phyloP scores from a whole-genome alignment of 1,139 yeast genomes.

The Pichia sp. region DNA sequence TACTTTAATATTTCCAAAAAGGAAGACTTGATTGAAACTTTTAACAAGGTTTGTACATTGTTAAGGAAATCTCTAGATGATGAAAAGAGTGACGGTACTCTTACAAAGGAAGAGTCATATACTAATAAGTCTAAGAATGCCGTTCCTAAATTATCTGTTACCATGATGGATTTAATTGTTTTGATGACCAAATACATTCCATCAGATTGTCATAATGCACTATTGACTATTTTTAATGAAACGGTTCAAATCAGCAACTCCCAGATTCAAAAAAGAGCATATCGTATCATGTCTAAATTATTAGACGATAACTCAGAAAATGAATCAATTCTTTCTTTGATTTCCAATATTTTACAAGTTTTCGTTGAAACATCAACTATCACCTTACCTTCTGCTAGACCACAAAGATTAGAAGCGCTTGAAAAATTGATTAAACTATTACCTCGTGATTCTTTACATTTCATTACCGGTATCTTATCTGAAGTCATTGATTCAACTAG shows the following conservation, averaged over 20 bases:
- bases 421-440: constrained; percentile 49
- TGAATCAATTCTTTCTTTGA: constrained; percentile 33
- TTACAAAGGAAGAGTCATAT: constrained; percentile 25
- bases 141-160: constrained; percentile 53
- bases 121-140: constrained; percentile 12
- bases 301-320: constrained; percentile 61
- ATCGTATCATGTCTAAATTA: constrained; percentile 66
- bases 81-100: constrained; percentile 31
- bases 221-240: constrained; percentile 67
- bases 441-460: constrained; percentile 56
- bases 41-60: constrained; percentile 77
- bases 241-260: constrained; percentile 56
- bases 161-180: constrained; percentile 87
- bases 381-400: constrained; percentile 69
- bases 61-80: constrained; percentile 70
- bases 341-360: constrained; percentile 51
- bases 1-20: constrained; percentile 65
- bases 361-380: constrained; percentile 49
- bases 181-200: constrained; percentile 84
- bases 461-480: constrained; percentile 75
- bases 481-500: constrained; percentile 91
- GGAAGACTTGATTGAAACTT: constrained; percentile 63
- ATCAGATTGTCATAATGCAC: constrained; percentile 55
- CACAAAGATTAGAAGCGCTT: constrained; percentile 70
- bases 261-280: constrained; percentile 81